phyloP scores from a whole-genome alignment of 176 grass and related monocot species.

The Oryza australiensis region DNA sequence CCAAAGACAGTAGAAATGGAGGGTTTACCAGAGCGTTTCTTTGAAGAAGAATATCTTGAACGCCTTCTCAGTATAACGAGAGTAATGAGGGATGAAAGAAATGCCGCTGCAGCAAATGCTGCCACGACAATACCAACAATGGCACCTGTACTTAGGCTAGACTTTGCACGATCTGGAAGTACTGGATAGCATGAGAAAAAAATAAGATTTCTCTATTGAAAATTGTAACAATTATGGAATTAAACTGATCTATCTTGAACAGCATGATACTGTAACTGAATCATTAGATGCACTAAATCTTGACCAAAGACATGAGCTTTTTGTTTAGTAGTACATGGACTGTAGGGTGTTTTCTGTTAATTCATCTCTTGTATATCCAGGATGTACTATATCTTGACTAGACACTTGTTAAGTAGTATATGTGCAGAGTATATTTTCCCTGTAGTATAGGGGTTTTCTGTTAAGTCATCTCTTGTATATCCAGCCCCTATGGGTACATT shows the following conservation, averaged over 20 bases:
- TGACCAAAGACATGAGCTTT: neutral
- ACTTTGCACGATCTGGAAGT: conserved; percentile 27
- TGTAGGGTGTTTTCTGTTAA: neutral
- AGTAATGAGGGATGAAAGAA: conserved; percentile 57
- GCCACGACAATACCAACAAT: conserved; percentile 62
- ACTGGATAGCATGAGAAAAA: conserved; percentile 41
- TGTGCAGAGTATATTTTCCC: neutral
- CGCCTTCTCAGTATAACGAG: conserved; percentile 50
- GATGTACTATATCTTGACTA: too few relatives aligned
- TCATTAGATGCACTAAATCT: neutral
- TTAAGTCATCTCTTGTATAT: neutral
- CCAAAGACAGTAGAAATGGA: conserved; percentile 12
- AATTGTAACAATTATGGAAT: neutral
- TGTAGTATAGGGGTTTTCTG: neutral
- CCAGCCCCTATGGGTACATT: neutral
- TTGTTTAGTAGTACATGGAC: neutral
- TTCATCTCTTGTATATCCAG: neutral
- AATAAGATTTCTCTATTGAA: conserved; percentile 30
- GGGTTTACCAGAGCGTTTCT: conserved; percentile 58
- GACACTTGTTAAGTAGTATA: neutral
- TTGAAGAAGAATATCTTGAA: conserved; percentile 43
- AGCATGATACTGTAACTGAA: neutral
- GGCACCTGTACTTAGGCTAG: conserved; percentile 56
- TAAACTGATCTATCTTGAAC: neutral
- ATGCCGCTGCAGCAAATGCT: conserved; percentile 55